These are phyloP conservation scores for Ceratonia siliqua DNA, from an alignment of 306 rosid species.

Conservation along the genomic window DNA sequence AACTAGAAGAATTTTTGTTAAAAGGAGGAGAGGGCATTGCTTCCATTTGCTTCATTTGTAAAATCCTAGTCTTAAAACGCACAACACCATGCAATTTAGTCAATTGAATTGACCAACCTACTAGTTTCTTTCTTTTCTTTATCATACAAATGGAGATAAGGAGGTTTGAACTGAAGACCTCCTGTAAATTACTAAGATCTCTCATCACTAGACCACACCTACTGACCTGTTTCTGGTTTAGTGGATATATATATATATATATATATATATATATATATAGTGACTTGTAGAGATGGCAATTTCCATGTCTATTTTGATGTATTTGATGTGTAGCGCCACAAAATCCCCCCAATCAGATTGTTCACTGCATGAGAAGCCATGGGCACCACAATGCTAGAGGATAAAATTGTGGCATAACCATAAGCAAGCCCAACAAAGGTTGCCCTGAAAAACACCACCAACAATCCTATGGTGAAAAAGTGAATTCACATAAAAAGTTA, in stretches of 20 bases:
- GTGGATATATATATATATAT: neutral
- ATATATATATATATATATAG: neutral
- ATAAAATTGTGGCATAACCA: slow-evolving; percentile 76
- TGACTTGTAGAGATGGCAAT: slow-evolving; percentile 15
- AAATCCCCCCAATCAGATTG: slow-evolving; percentile 79
- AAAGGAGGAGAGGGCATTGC: slow-evolving; percentile 6
- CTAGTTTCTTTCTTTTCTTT: too few species aligned
- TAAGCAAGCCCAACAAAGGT: slow-evolving; percentile 86
- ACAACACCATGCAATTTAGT: neutral
- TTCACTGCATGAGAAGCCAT: slow-evolving; percentile 86
- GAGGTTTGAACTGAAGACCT: too few species aligned
- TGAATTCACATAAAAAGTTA: neutral
- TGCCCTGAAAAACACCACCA: slow-evolving; percentile 70
- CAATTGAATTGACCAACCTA: neutral
- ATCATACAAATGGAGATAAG: too few species aligned
- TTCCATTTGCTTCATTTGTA: slow-evolving; percentile 15
- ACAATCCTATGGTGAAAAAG: neutral
- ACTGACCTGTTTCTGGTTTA: neutral
- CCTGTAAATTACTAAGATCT: too few species aligned
- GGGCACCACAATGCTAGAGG: slow-evolving; percentile 81
- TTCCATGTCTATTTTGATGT: slow-evolving; percentile 34
- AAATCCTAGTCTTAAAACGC: neutral
- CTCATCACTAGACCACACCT: too few species aligned
- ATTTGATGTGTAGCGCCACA: slow-evolving; percentile 66
- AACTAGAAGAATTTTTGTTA: neutral